Evolutionary conservation across 176 grass and related monocot genomes (phyloP).

Genomic region (Eleusine coracana): DNA sequence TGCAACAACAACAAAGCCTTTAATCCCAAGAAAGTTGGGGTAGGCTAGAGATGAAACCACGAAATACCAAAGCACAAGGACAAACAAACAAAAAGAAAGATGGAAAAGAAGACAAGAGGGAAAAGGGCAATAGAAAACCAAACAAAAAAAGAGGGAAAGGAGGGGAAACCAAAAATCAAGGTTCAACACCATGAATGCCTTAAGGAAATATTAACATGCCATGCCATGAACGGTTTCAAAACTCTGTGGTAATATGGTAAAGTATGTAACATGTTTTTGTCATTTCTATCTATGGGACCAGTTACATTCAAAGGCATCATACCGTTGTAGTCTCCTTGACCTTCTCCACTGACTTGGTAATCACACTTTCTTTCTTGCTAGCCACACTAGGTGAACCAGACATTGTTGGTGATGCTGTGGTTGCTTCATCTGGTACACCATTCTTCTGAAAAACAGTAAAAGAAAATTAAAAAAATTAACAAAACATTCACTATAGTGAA

Average conservation of each 20-base stretch:
- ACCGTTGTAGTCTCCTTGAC: conserved; percentile 92
- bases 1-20: no score
- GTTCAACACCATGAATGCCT: neutral
- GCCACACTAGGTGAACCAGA: conserved; percentile 28
- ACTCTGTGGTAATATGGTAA: conserved; percentile 10
- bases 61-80: no score
- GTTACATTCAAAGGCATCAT: conserved; percentile 29
- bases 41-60: no score
- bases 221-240: neutral
- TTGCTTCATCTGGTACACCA: conserved; percentile 46
- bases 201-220: conserved; percentile 8
- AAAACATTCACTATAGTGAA: neutral
- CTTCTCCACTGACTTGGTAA: conserved; percentile 92
- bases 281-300: conserved; percentile 31
- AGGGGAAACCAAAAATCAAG: no score
- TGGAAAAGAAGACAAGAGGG: no score
- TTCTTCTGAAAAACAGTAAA: conserved; percentile 56
- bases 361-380: conserved; percentile 74
- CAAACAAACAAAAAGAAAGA: no score
- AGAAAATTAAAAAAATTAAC: neutral
- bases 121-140: no score
- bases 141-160: no score
- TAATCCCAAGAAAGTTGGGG: no score
- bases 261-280: conserved; percentile 4
- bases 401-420: conserved; percentile 22